phyloP scores from a whole-genome alignment of 2,329 filamentous ascomycete species.

The Talaromyces sp. region DNA sequence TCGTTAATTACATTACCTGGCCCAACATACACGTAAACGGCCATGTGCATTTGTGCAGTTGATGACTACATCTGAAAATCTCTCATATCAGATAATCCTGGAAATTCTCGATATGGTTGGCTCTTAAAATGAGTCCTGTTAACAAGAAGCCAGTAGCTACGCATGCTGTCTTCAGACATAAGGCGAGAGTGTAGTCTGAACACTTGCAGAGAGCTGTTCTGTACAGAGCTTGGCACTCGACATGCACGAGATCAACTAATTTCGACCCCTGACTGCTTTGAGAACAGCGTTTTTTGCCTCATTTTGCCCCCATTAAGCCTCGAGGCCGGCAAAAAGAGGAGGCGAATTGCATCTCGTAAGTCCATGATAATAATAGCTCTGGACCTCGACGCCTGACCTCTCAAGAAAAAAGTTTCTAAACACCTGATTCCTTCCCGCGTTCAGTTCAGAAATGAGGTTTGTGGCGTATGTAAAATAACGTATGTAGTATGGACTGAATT shows the following conservation, averaged over 20 bases:
- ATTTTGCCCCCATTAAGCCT: background rate
- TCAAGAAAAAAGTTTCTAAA: background rate
- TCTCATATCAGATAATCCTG: background rate
- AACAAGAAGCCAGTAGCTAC: background rate
- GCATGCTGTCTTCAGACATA: background rate
- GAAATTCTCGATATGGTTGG: background rate
- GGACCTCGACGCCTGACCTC: conserved; percentile 11
- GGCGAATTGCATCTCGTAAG: background rate
- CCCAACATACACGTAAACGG: background rate
- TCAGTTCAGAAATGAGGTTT: conserved; percentile 4
- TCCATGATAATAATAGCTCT: background rate
- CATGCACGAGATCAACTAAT: conserved; percentile 6
- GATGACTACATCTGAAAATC: background rate
- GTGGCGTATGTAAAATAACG: conserved; percentile 8
- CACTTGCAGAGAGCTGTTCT: background rate
- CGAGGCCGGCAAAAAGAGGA: background rate
- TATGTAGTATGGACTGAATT: conserved; percentile 1
- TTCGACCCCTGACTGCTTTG: conserved; percentile 4
- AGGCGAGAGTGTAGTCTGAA: background rate
- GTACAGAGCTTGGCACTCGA: background rate
- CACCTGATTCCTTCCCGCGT: conserved; percentile 10
- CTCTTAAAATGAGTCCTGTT: background rate
- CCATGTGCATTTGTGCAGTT: background rate
- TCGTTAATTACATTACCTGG: background rate
- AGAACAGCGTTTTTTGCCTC: background rate